Base-by-base conservation (phyloP, 1,284 basidiomycete genomes). In the Cutaneotrichosporon spelunceum region DNA sequence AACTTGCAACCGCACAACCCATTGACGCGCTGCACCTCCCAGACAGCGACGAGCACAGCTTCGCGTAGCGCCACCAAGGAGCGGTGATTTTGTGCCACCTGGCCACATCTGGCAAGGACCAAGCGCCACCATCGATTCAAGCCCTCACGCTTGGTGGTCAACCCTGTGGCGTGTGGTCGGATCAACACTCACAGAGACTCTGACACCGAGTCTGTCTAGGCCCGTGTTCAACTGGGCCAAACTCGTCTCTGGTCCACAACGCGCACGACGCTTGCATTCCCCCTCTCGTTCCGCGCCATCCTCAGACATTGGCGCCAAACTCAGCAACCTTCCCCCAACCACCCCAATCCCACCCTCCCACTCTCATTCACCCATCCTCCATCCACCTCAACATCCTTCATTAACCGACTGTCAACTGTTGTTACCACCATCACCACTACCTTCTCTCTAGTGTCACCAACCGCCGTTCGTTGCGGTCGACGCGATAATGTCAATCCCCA, bases 401-500 rank as follows among this genome's bases (percentile, higher is more conserved):
- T 33, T 33, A 33, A 33, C 13, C 30, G 13, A 11, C 4, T 33
- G 30, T 33, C 30, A 33, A 11, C 4, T 33, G 30, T 33, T 33
- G 8, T 33, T 24, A 26, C 24, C 24, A 39, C 21, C 26, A 30
- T 33, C 50, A 21, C 27, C 48, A 24, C 42, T 16, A 50, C 24
- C 42, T 19, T 45, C 34, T 42, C 45, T 30, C 29, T 26, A 34
- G 39, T n/a, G 19, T 42, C 39, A 24, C 56, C 57, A 50, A 29
- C 53, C 53, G 27, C 30, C 6, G 4, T 53, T 48, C 48, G 9
- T 27, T 30, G 16, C 4, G 14, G 23, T 23, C 52, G 29, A 30
- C 29, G 50, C 48, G 13, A 64, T 61, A 56, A 44, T 56, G 4
- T 61, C 60, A 34, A 33, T 61, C 47, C 19, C 60, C 47, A 33